Conservation (phyloP, 2,329 filamentous ascomycete genomes). For the Hypomyces rosellus region DNA sequence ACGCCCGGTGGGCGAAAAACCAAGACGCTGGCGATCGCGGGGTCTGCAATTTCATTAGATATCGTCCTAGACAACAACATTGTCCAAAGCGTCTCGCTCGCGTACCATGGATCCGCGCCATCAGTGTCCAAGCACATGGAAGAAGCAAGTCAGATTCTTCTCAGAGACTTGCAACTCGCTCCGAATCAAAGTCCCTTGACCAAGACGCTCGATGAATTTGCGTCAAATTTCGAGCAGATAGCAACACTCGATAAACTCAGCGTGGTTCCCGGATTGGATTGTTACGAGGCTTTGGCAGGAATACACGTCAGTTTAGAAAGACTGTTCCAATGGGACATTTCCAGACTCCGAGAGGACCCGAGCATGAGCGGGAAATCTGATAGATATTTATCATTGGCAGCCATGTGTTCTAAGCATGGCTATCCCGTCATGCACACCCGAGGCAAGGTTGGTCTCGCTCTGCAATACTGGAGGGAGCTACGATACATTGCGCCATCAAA, state of each 20-base stretch:
- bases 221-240: constrained; percentile 63
- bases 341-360: constrained; percentile 46
- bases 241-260: constrained; percentile 67
- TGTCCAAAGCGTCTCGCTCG: constrained; percentile 56
- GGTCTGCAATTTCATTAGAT: constrained; percentile 54
- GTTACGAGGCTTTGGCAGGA: constrained; percentile 70
- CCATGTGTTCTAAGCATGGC: constrained; percentile 65
- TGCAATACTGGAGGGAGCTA: constrained; percentile 73
- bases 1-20: constrained; percentile 42
- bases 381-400: constrained; percentile 46
- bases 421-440: constrained; percentile 64
- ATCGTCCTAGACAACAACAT: constrained; percentile 56
- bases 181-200: constrained; percentile 59
- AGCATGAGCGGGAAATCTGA: constrained; percentile 39
- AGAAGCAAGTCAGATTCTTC: constrained; percentile 58
- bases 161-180: constrained; percentile 55
- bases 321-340: constrained; percentile 65
- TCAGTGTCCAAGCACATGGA: constrained; percentile 55
- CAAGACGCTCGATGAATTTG: constrained; percentile 64
- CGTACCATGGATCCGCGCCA: constrained; percentile 54
- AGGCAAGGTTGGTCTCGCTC: constrained; percentile 58
- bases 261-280: constrained; percentile 60
- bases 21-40: constrained; percentile 55
- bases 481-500: constrained; percentile 38
- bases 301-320: constrained; percentile 64